phyloP scores from a whole-genome alignment of 305 asterid genomes.

The Plantago lanceolata region DNA sequence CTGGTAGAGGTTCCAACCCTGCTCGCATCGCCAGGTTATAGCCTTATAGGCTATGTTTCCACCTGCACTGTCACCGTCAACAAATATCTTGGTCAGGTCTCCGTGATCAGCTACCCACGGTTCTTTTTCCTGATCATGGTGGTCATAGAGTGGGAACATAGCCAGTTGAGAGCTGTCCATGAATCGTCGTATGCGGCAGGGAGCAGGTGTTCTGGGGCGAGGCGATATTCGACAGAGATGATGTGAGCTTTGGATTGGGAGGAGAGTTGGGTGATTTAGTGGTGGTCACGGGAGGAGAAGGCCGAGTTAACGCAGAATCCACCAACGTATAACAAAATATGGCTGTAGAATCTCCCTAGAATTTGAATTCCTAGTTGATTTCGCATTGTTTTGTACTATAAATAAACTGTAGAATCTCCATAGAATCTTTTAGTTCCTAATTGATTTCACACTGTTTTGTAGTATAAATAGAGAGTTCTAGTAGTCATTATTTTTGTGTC shows the following conservation, averaged over 20 bases:
- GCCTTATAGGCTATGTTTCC: constrained; percentile 54
- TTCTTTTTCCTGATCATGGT: too few relatives aligned
- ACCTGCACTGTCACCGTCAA: constrained; percentile 41
- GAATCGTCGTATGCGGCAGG: constrained; percentile 39
- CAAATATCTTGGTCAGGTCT: constrained; percentile 22
- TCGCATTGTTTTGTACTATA: too few relatives aligned
- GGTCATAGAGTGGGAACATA: constrained; percentile 27
- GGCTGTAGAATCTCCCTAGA: too few relatives aligned
- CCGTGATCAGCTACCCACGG: constrained; percentile 36
- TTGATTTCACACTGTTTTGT: too few relatives aligned
- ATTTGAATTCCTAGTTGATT: too few relatives aligned
- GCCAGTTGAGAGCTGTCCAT: constrained; percentile 35
- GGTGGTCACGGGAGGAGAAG: constrained; percentile 31
- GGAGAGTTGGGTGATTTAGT: constrained; percentile 25
- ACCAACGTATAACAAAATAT: too few relatives aligned
- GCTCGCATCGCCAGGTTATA: constrained; percentile 33
- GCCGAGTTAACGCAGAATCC: constrained; percentile 46
- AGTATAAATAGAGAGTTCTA: too few relatives aligned
- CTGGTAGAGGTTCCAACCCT: constrained; percentile 31
- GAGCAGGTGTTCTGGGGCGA: constrained; percentile 36
- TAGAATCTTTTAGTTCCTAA: too few relatives aligned
- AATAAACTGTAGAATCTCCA: too few relatives aligned
- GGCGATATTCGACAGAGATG: constrained; percentile 43
- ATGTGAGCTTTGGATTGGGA: constrained; percentile 30
- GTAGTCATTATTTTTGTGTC: too few relatives aligned